A percentile compares a stretch with the other conserved stretches of the same genome.
Evolutionary conservation across 139 green algal species (phyloP).

Genomic region (Pedinophyceae sp.): DNA sequence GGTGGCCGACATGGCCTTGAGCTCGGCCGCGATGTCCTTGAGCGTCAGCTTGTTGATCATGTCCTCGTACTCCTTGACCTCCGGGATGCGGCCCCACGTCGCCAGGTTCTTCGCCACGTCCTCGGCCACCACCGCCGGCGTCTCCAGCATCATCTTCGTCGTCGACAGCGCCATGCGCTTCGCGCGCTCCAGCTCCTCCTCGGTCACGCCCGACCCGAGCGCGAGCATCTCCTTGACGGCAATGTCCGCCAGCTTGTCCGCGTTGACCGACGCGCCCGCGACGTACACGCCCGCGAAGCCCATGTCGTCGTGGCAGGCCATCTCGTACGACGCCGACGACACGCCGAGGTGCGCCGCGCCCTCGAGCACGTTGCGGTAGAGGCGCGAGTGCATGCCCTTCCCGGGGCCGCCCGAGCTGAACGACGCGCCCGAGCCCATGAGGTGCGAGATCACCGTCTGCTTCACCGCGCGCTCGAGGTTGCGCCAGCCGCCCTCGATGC

Average conservation of each 20-base stretch:
- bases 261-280: not conserved
- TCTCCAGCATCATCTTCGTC: too few species aligned
- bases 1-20: too few species aligned
- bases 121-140: too few species aligned
- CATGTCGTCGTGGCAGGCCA: not conserved
- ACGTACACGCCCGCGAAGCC: not conserved
- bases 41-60: too few species aligned
- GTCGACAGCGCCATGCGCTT: not conserved
- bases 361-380: constrained; percentile 10
- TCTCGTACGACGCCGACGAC: not conserved
- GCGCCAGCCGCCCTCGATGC: too few species aligned
- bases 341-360: not conserved
- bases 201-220: not conserved
- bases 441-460: too few species aligned
- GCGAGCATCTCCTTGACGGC: not conserved
- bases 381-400: constrained; percentile 14
- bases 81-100: too few species aligned
- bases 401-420: constrained; percentile 9
- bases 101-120: too few species aligned
- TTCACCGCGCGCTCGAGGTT: too few species aligned
- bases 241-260: not conserved
- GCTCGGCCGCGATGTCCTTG: too few species aligned
- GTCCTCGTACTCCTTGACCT: too few species aligned
- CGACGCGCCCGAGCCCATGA: constrained; percentile 5
- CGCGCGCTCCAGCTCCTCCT: not conserved